Evolutionary conservation across 2,329 filamentous ascomycete species (phyloP).

Genomic region (Aquanectria penicillioides): DNA sequence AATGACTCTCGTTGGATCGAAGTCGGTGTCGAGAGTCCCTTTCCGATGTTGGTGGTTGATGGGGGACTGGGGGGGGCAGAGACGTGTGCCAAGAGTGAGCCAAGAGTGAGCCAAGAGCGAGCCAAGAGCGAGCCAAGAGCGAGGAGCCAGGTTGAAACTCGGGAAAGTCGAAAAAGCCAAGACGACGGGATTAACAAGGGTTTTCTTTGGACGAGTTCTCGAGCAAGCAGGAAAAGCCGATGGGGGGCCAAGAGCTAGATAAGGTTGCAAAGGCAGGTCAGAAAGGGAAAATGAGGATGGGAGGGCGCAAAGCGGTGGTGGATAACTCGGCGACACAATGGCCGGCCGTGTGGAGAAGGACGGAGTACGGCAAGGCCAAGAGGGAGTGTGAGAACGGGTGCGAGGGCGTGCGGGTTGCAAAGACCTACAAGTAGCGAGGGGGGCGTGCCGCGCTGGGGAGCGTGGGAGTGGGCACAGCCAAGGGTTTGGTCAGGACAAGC

Average conservation of each 20-base stretch:
- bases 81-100: too few relatives aligned
- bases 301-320: slow-evolving; percentile 39
- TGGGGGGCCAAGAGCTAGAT: slow-evolving; percentile 40
- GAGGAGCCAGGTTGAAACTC: too few relatives aligned
- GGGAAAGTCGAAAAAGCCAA: slow-evolving; percentile 30
- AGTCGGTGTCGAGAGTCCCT: too few relatives aligned
- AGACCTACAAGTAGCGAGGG: background rate
- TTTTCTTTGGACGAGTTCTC: slow-evolving; percentile 36
- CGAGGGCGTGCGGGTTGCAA: slow-evolving; percentile 15
- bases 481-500: slow-evolving; percentile 43
- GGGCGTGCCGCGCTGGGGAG: background rate
- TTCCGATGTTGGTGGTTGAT: too few relatives aligned
- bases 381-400: slow-evolving; percentile 29
- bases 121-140: too few relatives aligned
- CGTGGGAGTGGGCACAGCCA: slow-evolving; percentile 27
- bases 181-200: slow-evolving; percentile 26
- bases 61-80: too few relatives aligned
- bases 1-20: too few relatives aligned
- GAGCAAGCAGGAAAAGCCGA: slow-evolving; percentile 30
- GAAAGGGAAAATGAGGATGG: slow-evolving; percentile 37
- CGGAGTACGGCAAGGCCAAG: slow-evolving; percentile 42
- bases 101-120: too few relatives aligned
- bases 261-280: slow-evolving; percentile 42
- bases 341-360: slow-evolving; percentile 44
- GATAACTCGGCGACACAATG: slow-evolving; percentile 48